Percentiles rank a stretch among this genome's conserved stretches.
Conservation (phyloP, 2,329 filamentous ascomycete species). For the Clathrospora elynae region DNA sequence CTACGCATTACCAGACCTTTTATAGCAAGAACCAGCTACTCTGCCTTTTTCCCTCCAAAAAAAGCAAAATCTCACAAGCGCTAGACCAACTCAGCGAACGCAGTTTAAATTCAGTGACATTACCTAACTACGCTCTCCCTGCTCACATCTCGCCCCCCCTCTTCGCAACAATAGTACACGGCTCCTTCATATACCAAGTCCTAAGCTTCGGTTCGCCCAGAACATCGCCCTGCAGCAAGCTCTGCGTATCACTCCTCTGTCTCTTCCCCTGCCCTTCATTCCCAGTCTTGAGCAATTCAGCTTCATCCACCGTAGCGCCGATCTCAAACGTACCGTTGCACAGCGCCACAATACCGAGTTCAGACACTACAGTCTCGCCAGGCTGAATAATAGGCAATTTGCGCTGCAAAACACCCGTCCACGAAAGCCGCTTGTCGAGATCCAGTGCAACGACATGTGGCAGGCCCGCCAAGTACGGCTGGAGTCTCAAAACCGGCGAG, state of each 20-base stretch:
- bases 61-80: no score
- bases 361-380: constrained; percentile 63
- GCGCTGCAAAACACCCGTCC: constrained; percentile 84
- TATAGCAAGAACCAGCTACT: no score
- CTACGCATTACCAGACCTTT: no score
- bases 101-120: neutral
- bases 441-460: constrained; percentile 76
- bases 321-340: constrained; percentile 84
- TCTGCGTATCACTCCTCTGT: constrained; percentile 32
- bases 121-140: neutral
- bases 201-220: constrained; percentile 48
- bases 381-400: constrained; percentile 67
- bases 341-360: constrained; percentile 73
- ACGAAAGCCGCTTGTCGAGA: constrained; percentile 78
- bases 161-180: constrained; percentile 51
- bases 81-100: no score
- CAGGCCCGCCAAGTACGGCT: constrained; percentile 77
- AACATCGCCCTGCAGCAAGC: constrained; percentile 34
- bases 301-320: constrained; percentile 80
- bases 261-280: constrained; percentile 24
- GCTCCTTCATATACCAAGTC: constrained; percentile 54
- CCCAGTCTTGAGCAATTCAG: constrained; percentile 55
- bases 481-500: constrained; percentile 72
- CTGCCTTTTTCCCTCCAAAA: no score
- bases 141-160: constrained; percentile 5